Evolutionary conservation across 164 flowering plant genomes (phyloP), one percentile per base, ranked within the genome.

Genomic region (Stephania cephalantha): DNA sequence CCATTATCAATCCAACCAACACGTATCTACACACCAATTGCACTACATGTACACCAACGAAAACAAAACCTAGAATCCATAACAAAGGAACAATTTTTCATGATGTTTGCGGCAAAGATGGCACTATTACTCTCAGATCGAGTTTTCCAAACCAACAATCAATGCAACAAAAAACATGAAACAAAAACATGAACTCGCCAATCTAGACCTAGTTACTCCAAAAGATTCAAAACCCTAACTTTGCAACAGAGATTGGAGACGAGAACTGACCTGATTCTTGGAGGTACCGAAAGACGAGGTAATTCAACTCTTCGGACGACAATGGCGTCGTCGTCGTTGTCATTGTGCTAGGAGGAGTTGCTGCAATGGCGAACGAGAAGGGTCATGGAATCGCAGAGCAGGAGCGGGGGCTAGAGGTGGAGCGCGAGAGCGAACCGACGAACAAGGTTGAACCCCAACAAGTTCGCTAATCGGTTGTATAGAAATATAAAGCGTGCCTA

Each of bases 261-360:
- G 45, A n/a, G 65, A 69, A 69, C 30, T 9, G 29, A 86, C 88
- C 88, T 73, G 90, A 87, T 83, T 87, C 90, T 68, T 84, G 85
- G 30, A 87, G 88, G 70, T 87, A 87, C 6, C 88, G 90, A 76
- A 83, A 87, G 64, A 87, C 82, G 61, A 85, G 81, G 70, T 80
- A 84, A 73, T 87, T 87, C 76, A 87, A 71, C 69, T 87, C 87
- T 58, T 73, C 71, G 6, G 90, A 84, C 53, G 87, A 82, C 44
- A 87, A 50, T 18, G 85, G 46, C 13, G 74, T 72, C 88, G 84
- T 86, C 17, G 63, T 7, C 9, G 1, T 61, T 2, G 66, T 18
- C 22, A 5, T 17, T 18, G 66, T 61, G 66, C 9, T 35, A 35
- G 42, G 42, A 20, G n/a, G 25, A 61, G 7, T 4, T 6, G 22